Conservation (phyloP, 2,329 filamentous ascomycete genomes). For the Botrytis deweyae region DNA sequence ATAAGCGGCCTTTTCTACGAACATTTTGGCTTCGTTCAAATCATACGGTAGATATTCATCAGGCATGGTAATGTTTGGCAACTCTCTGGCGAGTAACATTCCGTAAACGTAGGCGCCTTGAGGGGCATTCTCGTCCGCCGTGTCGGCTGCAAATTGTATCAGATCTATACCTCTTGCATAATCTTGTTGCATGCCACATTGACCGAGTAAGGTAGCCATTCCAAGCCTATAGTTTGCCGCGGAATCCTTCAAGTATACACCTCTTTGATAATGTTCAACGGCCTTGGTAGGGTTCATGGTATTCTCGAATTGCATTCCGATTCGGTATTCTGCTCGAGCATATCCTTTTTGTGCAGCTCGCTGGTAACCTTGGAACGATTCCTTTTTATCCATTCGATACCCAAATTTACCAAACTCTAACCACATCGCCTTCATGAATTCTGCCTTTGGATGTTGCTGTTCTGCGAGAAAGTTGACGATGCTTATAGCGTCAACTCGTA, state of each 20-base stretch:
- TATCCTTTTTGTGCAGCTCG: slow-evolving; percentile 84
- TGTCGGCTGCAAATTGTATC: slow-evolving; percentile 79
- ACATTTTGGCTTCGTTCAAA: slow-evolving; percentile 71
- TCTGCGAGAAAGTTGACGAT: slow-evolving; percentile 88
- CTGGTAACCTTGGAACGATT: slow-evolving; percentile 85
- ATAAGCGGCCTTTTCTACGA: slow-evolving; percentile 95
- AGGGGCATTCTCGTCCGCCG: slow-evolving; percentile 91
- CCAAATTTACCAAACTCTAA: slow-evolving; percentile 97
- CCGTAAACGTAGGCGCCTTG: slow-evolving; percentile 95
- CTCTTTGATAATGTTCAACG: slow-evolving; percentile 83
- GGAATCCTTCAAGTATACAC: slow-evolving; percentile 78
- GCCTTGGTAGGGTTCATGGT: slow-evolving; percentile 91
- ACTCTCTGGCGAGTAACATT: slow-evolving; percentile 86
- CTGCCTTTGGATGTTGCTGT: slow-evolving; percentile 88
- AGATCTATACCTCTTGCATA: slow-evolving; percentile 74
- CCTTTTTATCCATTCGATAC: slow-evolving; percentile 85
- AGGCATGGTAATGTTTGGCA: slow-evolving; percentile 86
- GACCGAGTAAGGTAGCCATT: slow-evolving; percentile 96
- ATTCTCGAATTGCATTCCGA: slow-evolving; percentile 97
- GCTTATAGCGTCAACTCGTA: slow-evolving; percentile 84
- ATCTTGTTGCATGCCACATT: slow-evolving; percentile 87
- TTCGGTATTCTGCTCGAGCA: slow-evolving; percentile 87
- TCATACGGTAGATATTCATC: slow-evolving; percentile 69
- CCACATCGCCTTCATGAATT: slow-evolving; percentile 96
- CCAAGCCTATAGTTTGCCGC: slow-evolving; percentile 83